These are phyloP conservation scores for Chenopodium suecicum DNA, from an alignment of 148 eudicot species.

Conservation along the genomic window DNA sequence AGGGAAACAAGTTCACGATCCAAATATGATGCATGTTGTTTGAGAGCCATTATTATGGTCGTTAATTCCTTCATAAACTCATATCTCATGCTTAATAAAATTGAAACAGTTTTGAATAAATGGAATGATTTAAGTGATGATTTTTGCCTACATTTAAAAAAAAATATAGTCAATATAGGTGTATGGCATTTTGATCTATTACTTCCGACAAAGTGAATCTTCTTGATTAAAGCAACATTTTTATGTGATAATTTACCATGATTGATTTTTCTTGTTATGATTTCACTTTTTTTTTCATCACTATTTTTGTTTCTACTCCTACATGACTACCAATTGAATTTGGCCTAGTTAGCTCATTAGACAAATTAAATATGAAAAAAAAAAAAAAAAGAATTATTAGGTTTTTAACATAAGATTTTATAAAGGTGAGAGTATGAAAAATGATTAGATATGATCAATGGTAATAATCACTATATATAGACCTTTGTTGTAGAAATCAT, in stretches of 20 bases:
- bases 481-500: constrained; percentile 39
- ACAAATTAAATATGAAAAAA: not conserved
- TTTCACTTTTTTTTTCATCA: constrained; percentile 20
- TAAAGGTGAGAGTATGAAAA: constrained; percentile 13
- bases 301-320: constrained; percentile 25
- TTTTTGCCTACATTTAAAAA: constrained; percentile 13
- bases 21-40: constrained; percentile 17
- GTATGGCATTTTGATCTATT: constrained; percentile 22
- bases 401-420: too few species aligned
- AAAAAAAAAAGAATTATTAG: too few species aligned
- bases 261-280: constrained; percentile 30
- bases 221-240: constrained; percentile 30
- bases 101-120: constrained; percentile 8
- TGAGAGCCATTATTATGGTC: constrained; percentile 7
- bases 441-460: constrained; percentile 30
- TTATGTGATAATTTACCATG: constrained; percentile 36
- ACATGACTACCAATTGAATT: constrained; percentile 13
- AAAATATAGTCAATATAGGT: constrained; percentile 16
- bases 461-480: constrained; percentile 36
- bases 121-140: constrained; percentile 25
- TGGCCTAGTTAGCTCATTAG: not conserved
- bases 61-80: not conserved
- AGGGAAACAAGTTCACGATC: constrained; percentile 22
- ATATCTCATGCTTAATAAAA: constrained; percentile 8
- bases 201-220: constrained; percentile 35